Conservation (phyloP, 176 grass and related monocot genomes). For the Raddia distichophylla region DNA sequence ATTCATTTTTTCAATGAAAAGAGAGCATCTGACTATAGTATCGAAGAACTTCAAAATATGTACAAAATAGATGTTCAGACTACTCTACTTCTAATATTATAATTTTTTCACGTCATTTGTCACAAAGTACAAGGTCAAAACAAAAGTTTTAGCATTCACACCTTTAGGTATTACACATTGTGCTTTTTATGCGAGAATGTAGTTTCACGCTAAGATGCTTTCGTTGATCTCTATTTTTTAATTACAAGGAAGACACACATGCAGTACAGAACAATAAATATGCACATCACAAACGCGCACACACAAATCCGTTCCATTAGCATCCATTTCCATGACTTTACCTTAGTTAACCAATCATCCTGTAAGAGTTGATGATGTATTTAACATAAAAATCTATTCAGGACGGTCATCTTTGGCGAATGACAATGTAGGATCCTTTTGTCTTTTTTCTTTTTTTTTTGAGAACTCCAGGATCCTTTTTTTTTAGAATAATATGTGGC, state of each 20-base stretch:
- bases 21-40: neutral
- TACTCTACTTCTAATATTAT: neutral
- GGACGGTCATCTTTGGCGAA: neutral
- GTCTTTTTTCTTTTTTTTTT: no score
- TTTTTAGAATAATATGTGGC: constrained; percentile 29
- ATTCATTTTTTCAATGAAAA: neutral
- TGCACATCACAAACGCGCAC: no score
- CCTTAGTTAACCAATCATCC: no score
- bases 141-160: neutral
- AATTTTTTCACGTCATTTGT: neutral
- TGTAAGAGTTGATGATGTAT: constrained; percentile 7
- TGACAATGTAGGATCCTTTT: neutral
- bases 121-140: neutral
- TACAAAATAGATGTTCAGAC: neutral
- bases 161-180: neutral
- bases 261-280: no score
- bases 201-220: neutral
- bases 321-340: neutral
- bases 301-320: no score
- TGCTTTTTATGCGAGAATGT: neutral
- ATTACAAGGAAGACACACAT: no score
- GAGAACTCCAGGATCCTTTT: neutral
- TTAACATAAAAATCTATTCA: neutral
- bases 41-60: neutral
- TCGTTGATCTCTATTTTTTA: neutral